phyloP scores from a whole-genome alignment of 78 protist species.

The Dictyostelium brefeldianum region DNA sequence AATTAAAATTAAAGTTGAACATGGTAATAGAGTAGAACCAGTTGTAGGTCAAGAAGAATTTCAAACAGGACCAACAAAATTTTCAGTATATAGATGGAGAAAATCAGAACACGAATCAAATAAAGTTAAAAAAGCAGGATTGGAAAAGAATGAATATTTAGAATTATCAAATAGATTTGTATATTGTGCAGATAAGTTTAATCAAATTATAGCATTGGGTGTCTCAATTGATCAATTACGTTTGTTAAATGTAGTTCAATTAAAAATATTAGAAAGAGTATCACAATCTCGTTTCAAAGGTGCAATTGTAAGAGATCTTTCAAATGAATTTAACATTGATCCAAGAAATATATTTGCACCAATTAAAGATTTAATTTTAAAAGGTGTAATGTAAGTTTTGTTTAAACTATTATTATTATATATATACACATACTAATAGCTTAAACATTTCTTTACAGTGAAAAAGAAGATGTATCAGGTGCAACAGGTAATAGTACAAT shows the following conservation, averaged over 20 bases:
- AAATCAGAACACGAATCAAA: background rate
- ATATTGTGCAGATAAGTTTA: background rate
- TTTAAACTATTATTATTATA: background rate
- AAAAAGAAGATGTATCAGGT: background rate
- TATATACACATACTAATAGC: background rate
- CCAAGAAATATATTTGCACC: conserved; percentile 23
- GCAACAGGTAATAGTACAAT: background rate
- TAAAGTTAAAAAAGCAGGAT: background rate
- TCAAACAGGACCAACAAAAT: background rate
- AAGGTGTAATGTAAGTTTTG: conserved; percentile 16
- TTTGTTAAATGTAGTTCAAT: background rate
- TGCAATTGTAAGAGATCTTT: background rate
- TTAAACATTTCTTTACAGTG: background rate
- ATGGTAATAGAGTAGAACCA: background rate
- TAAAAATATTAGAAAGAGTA: background rate
- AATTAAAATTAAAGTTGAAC: background rate
- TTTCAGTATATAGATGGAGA: background rate
- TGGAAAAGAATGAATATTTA: background rate
- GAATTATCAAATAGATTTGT: background rate
- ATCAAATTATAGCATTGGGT: background rate
- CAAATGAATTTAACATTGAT: conserved; percentile 19
- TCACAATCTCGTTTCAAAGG: background rate
- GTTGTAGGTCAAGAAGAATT: no score
- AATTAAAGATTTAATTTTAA: conserved; percentile 5
- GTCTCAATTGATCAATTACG: background rate